Evolutionary conservation across 2,329 filamentous ascomycete species (phyloP).

Genomic region (Aspergillus puulaauensis): DNA sequence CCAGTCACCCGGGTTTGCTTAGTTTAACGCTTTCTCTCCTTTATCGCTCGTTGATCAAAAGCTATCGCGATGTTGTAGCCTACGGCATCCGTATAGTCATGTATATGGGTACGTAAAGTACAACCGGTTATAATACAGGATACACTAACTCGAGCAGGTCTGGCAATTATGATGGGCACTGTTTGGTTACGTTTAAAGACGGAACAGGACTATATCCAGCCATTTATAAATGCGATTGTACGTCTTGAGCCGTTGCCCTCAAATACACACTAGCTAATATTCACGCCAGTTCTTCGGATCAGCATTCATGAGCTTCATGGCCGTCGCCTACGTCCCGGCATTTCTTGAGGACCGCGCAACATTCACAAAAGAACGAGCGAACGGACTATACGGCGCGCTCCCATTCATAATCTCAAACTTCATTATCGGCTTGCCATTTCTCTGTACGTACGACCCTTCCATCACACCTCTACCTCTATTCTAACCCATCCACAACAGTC

Average conservation of each 20-base stretch:
- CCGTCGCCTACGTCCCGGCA: conserved; percentile 79
- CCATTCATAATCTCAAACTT: conserved; percentile 78
- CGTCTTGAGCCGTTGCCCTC: conserved; percentile 15
- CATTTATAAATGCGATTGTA: conserved; percentile 76
- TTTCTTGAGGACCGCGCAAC: conserved; percentile 76
- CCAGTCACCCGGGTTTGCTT: conserved; percentile 44
- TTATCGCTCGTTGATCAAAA: conserved; percentile 79
- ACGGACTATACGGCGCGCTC: conserved; percentile 74
- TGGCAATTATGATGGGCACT: conserved; percentile 85
- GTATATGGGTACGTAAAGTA: conserved; percentile 59
- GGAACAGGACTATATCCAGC: conserved; percentile 71
- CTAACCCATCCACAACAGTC: conserved; percentile 42
- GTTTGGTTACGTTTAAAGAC: conserved; percentile 74
- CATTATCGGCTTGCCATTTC: conserved; percentile 74
- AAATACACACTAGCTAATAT: not conserved
- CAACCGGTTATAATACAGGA: not conserved
- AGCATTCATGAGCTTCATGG: conserved; percentile 79
- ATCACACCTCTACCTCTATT: not conserved
- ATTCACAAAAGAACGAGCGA: conserved; percentile 75
- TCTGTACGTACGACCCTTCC: conserved; percentile 50
- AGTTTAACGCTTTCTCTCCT: conserved; percentile 64
- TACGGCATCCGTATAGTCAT: conserved; percentile 81
- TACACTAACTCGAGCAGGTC: conserved; percentile 39
- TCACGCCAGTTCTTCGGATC: conserved; percentile 61
- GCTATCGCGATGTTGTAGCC: conserved; percentile 77